Base-by-base conservation (phyloP, 352 stramenopile genomes). In the Phytophthora sp. region DNA sequence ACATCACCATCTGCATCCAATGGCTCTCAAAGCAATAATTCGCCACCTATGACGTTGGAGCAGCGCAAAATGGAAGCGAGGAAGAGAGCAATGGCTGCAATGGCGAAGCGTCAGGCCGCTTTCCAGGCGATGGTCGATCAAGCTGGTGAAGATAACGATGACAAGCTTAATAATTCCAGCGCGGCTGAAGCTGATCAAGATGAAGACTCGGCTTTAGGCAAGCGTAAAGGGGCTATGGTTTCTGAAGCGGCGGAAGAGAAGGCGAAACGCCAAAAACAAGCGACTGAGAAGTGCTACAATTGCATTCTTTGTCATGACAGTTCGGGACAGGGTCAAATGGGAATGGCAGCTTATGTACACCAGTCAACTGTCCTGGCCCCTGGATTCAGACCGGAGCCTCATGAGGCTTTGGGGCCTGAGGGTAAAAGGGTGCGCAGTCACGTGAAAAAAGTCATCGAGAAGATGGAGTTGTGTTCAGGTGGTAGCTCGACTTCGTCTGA, bases 251-350 rank as follows among this genome's bases (percentile, higher is more conserved):
- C 77, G 20, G 61, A 81, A 0, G 53, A 72, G 24, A 30, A 60
- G 11, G 78, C 64, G 15, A 92, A 92, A 65, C 70, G 71, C 12
- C 77, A 76, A 28, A 81, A 86, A 54, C 30, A 77, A 13, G 64
- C 72, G 5, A 77, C 69, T 10, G 69, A 86, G n/a, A 27, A 37
- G 10, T 71, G 66, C 28, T 79, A 76, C 69, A 92, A 89, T 54
- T 96, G 88, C 46, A 96, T 96, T 31, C 69, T 96, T 23, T 96
- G 88, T 38, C 88, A 96, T 58, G 88, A 96, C 46, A 88, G 66
- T 13, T 85, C 82, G n/a, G 77, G 59, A 21, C 82, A 89, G 54
- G 78, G 77, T n/a, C 84, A 95, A 53, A 93, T 96, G 84, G 87
- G 88, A 20, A 84, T 94, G 56, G 83, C 82, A 12, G 88, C 86